Base-by-base conservation (phyloP, 164 flowering plant genomes). In the Magnolia changhungtana region DNA sequence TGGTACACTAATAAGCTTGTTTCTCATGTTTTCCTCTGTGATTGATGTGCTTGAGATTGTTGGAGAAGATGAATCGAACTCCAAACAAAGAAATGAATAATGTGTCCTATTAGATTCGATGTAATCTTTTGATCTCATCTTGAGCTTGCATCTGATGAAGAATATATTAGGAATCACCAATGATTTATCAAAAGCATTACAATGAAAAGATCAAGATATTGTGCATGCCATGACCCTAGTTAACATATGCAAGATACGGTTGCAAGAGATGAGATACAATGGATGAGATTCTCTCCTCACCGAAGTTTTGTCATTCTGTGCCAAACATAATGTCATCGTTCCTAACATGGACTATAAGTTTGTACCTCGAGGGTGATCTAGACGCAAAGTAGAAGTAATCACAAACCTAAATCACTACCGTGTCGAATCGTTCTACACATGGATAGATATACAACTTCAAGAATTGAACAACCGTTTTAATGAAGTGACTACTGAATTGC, bases 271-370 rank as follows among this genome's bases (percentile, higher is more conserved):
- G 72, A 31, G 51, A 69, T 50, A 69, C 8, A 19, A 69, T 69
- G 72, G 72, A 1, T 69, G 72, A 50, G 51, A 69, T 37, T 69
- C 51, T 69, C 50, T 29, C 52, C 8, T 69, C 52, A 14, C 50
- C 10, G 20, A 69, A 13, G 51, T 69, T 69, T 37, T 1, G 31
- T 69, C 24, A 69, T 69, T 69, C 18, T 69, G 50, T 45, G 14
- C 16, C 6, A 29, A 29, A 69, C 50, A 69, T 37, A 20, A 69
- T 14, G 37, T 69, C 20, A 18, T 29, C 10, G 10, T 69, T 29
- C 72, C 72, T 20, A 69, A 69, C 50, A 69, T 69, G 72, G 51
- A 69, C 1, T 52, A 29, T 69, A 29, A 29, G 51, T 69, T 69
- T 69, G 51, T 45, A 14, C 11, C 16, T 16, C 8, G 21, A 69